phyloP scores from a whole-genome alignment of 805 yeast species.

The Saccharomycopsis sp. region DNA sequence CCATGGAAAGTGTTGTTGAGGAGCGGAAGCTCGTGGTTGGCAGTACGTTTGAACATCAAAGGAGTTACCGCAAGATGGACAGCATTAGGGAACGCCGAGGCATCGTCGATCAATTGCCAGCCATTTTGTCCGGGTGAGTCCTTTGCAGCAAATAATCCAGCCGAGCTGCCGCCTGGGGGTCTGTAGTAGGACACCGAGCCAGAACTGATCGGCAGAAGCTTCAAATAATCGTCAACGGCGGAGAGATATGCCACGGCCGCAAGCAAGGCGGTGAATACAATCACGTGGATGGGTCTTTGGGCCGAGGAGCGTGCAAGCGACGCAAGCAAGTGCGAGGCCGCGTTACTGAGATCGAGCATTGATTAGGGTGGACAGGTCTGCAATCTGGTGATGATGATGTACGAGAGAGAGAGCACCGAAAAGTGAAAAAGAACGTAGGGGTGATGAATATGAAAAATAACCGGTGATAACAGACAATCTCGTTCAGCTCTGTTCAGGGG shows the following conservation, averaged over 20 bases:
- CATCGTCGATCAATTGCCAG: constrained; percentile 47
- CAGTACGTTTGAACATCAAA: constrained; percentile 46
- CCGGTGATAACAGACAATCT: too few relatives aligned
- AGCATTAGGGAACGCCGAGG: constrained; percentile 35
- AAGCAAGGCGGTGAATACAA: constrained; percentile 60
- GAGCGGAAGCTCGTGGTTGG: constrained; percentile 36
- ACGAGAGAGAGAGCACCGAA: too few relatives aligned
- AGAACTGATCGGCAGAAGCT: constrained; percentile 31
- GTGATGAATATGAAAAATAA: too few relatives aligned
- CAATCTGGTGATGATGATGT: too few relatives aligned
- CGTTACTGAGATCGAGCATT: constrained; percentile 10
- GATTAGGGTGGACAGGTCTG: background rate
- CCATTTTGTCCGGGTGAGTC: constrained; percentile 26
- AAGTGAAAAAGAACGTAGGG: too few relatives aligned
- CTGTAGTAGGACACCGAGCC: constrained; percentile 31
- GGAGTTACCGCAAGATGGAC: constrained; percentile 48
- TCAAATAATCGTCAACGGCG: constrained; percentile 59
- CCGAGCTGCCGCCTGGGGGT: constrained; percentile 24
- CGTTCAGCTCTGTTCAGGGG: too few relatives aligned
- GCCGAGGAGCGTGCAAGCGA: constrained; percentile 52
- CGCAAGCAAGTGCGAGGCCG: constrained; percentile 35
- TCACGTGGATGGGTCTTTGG: constrained; percentile 79
- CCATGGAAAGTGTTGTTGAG: constrained; percentile 35
- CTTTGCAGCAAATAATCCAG: constrained; percentile 14
- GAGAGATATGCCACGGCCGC: constrained; percentile 80